These are phyloP conservation scores for Arabis hirsuta DNA, from an alignment of 345 rosid genomes.

Conservation along the genomic window DNA sequence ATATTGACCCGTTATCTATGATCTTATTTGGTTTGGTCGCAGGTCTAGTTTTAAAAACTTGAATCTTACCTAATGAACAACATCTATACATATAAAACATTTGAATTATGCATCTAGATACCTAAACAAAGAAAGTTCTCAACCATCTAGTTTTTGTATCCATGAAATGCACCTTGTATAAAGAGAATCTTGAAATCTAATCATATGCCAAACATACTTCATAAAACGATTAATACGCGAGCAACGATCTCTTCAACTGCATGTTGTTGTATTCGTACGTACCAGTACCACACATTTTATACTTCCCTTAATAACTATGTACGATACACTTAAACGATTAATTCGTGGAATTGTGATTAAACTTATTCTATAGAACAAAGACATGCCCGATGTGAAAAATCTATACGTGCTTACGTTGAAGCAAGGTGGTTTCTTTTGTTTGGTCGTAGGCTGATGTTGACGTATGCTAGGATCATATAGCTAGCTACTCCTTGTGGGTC, in stretches of 20 bases:
- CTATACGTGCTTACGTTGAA: constrained; percentile 32
- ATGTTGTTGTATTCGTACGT: constrained; percentile 18
- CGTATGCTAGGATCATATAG: constrained; percentile 26
- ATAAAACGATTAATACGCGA: not conserved
- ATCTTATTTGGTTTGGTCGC: too few relatives aligned
- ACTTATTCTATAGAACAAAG: constrained; percentile 12
- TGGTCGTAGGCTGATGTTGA: constrained; percentile 34
- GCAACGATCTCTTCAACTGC: not conserved
- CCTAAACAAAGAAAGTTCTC: not conserved
- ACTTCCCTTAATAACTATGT: constrained; percentile 12
- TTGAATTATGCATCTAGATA: not conserved
- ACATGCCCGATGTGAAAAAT: constrained; percentile 14
- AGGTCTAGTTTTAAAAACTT: not conserved
- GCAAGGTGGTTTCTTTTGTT: constrained; percentile 27
- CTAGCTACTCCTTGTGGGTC: constrained; percentile 35
- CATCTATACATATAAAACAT: too few relatives aligned
- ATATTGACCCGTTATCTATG: too few relatives aligned
- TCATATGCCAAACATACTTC: not conserved
- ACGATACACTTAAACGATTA: not conserved
- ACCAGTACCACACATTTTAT: not conserved
- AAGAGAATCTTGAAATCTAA: not conserved
- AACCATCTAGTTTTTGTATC: not conserved
- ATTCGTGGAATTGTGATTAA: not conserved
- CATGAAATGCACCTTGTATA: not conserved
- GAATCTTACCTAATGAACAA: not conserved